phyloP scores from a whole-genome alignment of 2,329 filamentous ascomycete genomes.

The Calonectria honghensis region DNA sequence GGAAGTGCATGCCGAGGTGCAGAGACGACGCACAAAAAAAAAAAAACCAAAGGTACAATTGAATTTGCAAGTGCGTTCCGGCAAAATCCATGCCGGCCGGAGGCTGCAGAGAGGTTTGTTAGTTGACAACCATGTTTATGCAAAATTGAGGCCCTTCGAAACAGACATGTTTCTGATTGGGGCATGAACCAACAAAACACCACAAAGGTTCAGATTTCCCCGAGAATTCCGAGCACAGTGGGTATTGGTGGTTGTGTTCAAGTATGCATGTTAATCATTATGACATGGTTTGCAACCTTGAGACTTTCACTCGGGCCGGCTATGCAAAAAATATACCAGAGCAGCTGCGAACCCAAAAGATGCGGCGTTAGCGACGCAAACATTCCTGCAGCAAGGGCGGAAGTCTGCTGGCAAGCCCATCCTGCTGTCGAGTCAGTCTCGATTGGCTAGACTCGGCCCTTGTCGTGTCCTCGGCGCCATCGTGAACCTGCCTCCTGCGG shows the following conservation, averaged over 20 bases:
- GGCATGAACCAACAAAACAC: neutral
- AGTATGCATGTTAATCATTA: neutral
- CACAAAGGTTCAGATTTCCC: constrained; percentile 4
- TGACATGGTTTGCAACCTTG: constrained; percentile 7
- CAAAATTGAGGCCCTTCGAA: neutral
- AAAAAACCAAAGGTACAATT: neutral
- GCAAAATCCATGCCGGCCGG: neutral
- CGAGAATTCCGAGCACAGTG: constrained; percentile 9
- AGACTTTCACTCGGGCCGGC: constrained; percentile 19
- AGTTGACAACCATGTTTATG: neutral
- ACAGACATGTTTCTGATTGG: neutral
- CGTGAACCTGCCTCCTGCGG: neutral
- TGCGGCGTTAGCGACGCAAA: constrained; percentile 4
- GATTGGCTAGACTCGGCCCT: neutral
- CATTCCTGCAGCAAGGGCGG: constrained; percentile 4
- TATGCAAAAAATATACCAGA: constrained; percentile 1
- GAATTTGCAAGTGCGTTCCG: neutral
- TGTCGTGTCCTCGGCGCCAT: neutral
- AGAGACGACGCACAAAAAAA: neutral
- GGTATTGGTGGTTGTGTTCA: neutral
- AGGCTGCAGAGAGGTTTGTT: neutral
- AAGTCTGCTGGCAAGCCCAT: neutral
- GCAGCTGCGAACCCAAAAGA: constrained; percentile 10
- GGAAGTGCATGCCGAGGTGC: neutral
- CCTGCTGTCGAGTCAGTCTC: neutral